Percentiles rank a stretch among this genome's conserved stretches.
Evolutionary conservation across 2,329 filamentous ascomycete species (phyloP).

Genomic region (Arthroderma sp.): DNA sequence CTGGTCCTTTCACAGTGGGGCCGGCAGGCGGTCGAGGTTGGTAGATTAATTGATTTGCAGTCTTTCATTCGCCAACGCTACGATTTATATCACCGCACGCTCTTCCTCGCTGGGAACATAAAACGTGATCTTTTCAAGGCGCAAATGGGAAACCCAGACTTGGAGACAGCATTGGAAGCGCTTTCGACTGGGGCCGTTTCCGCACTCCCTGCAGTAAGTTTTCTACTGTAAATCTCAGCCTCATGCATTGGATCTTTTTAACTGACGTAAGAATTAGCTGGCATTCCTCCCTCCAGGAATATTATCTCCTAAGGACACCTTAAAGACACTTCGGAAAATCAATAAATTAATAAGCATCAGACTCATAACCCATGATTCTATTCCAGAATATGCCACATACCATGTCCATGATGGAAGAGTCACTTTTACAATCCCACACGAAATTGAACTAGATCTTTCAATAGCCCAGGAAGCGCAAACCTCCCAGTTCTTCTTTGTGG

Average conservation of each 20-base stretch:
- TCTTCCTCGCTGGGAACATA: constrained; percentile 55
- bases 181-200: constrained; percentile 64
- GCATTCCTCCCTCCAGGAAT: constrained; percentile 64
- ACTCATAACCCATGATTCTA: constrained; percentile 70
- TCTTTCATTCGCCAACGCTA: constrained; percentile 57
- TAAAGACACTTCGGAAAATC: constrained; percentile 65
- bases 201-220: constrained; percentile 64
- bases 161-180: constrained; percentile 77
- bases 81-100: constrained; percentile 46
- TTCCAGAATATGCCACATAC: constrained; percentile 71
- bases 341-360: constrained; percentile 74
- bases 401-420: constrained; percentile 73
- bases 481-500: constrained; percentile 87
- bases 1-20: constrained; percentile 87
- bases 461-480: constrained; percentile 73
- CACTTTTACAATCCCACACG: constrained; percentile 68
- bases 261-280: constrained; percentile 37
- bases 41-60: constrained; percentile 78
- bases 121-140: constrained; percentile 61
- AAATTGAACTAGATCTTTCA: constrained; percentile 89
- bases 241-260: not conserved
- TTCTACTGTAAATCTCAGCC: not conserved
- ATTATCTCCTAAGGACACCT: constrained; percentile 57
- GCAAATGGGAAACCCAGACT: constrained; percentile 76
- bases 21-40: constrained; percentile 63